Evolutionary conservation across 2,329 filamentous ascomycete species (phyloP).

Genomic region (Aspergillus quadricinctus): DNA sequence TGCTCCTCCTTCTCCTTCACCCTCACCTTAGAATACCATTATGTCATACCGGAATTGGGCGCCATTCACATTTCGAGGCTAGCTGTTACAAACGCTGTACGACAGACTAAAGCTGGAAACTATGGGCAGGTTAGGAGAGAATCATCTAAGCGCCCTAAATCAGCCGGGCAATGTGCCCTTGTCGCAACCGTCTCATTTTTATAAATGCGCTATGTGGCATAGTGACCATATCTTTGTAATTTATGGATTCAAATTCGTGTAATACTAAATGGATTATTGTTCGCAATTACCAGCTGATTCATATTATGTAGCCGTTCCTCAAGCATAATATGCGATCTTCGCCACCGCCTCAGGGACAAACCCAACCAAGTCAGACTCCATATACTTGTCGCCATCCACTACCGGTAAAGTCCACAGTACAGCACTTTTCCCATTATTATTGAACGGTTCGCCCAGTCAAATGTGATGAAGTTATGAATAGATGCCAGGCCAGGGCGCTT

Average conservation of each 20-base stretch:
- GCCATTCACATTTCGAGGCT: neutral
- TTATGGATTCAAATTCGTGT: neutral
- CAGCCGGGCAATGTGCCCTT: neutral
- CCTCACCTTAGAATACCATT: constrained; percentile 9
- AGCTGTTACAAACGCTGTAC: neutral
- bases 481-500: constrained; percentile 15
- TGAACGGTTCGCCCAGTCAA: neutral
- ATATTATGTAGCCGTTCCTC: neutral
- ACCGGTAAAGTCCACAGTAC: neutral
- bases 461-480: neutral
- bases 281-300: neutral
- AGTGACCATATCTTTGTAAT: neutral
- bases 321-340: neutral
- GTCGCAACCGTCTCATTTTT: neutral
- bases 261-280: neutral
- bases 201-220: neutral
- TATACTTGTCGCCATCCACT: neutral
- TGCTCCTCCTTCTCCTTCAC: constrained; percentile 44
- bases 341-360: neutral
- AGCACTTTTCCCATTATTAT: neutral
- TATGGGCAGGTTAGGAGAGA: neutral
- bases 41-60: neutral
- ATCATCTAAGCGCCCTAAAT: neutral
- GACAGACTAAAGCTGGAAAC: neutral
- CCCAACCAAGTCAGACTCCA: neutral